Evolutionary conservation across 495 filamentous ascomycete genomes (phyloP).

Genomic region (Penicillium silybi): DNA sequence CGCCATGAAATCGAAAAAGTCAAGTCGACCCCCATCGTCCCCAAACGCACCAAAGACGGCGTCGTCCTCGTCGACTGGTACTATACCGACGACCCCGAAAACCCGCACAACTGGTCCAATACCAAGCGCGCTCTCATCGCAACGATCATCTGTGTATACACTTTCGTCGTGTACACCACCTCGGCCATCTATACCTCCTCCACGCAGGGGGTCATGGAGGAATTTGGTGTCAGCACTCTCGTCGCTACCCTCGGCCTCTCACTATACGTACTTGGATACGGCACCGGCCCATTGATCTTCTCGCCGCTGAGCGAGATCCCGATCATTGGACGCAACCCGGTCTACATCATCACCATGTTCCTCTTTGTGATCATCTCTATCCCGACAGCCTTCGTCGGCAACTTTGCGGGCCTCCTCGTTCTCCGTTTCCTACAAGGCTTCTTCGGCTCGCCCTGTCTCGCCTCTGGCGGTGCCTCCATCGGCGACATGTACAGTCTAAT

Average conservation of each 20-base stretch:
- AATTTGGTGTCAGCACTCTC: slow-evolving; percentile 38
- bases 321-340: slow-evolving; percentile 46
- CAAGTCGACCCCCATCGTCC: slow-evolving; percentile 45
- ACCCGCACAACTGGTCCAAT: slow-evolving; percentile 54
- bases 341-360: slow-evolving; percentile 48
- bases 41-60: slow-evolving; percentile 36
- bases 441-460: slow-evolving; percentile 50
- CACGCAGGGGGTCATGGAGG: slow-evolving; percentile 28
- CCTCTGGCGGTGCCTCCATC: slow-evolving; percentile 53
- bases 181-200: slow-evolving; percentile 34
- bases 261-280: slow-evolving; percentile 53
- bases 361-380: slow-evolving; percentile 49
- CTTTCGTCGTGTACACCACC: slow-evolving; percentile 35
- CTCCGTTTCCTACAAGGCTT: slow-evolving; percentile 54
- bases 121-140: slow-evolving; percentile 19
- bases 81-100: slow-evolving; percentile 47
- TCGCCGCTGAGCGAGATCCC: slow-evolving; percentile 50
- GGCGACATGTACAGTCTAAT: slow-evolving; percentile 52
- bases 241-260: slow-evolving; percentile 46
- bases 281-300: slow-evolving; percentile 42
- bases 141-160: slow-evolving; percentile 31
- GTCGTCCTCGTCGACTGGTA: slow-evolving; percentile 55
- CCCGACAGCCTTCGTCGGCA: slow-evolving; percentile 44
- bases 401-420: slow-evolving; percentile 46
- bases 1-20: slow-evolving; percentile 33